phyloP scores from a whole-genome alignment of 441 rosid species.

The Bocquillonia castaneifolia region DNA sequence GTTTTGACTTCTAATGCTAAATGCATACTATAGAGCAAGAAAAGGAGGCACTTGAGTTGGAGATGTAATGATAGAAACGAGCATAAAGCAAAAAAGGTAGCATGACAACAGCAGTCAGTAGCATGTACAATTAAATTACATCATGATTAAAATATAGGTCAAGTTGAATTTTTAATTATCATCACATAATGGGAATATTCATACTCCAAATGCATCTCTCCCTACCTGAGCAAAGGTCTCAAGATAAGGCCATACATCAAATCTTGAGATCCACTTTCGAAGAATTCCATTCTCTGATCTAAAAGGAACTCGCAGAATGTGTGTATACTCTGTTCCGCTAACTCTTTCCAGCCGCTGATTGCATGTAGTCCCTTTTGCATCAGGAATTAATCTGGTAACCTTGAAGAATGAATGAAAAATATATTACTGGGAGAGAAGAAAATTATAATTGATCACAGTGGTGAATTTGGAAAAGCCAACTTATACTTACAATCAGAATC shows the following conservation, averaged over 20 bases:
- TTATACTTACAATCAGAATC: slow-evolving; percentile 74
- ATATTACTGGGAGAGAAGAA: slow-evolving; percentile 7
- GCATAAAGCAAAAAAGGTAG: neutral
- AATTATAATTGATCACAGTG: neutral
- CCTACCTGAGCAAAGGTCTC: slow-evolving; percentile 83
- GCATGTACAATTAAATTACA: neutral
- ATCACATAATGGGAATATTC: too few relatives aligned
- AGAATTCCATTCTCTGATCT: slow-evolving; percentile 86
- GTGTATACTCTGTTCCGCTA: slow-evolving; percentile 77
- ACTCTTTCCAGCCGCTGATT: slow-evolving; percentile 93
- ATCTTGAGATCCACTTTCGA: slow-evolving; percentile 93
- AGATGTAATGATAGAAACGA: neutral
- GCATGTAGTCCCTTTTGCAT: slow-evolving; percentile 89
- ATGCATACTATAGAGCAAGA: neutral
- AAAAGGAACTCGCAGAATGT: slow-evolving; percentile 86
- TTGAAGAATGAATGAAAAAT: slow-evolving; percentile 25
- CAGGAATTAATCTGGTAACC: slow-evolving; percentile 93
- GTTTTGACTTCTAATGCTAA: neutral
- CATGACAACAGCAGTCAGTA: neutral
- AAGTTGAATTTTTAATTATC: too few relatives aligned
- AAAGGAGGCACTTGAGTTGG: neutral
- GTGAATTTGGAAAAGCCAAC: slow-evolving; percentile 4
- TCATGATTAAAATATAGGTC: neutral
- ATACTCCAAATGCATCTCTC: too few relatives aligned
- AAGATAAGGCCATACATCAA: slow-evolving; percentile 95